phyloP scores from a whole-genome alignment of 495 filamentous ascomycete genomes.

The Terfezia boudieri region DNA sequence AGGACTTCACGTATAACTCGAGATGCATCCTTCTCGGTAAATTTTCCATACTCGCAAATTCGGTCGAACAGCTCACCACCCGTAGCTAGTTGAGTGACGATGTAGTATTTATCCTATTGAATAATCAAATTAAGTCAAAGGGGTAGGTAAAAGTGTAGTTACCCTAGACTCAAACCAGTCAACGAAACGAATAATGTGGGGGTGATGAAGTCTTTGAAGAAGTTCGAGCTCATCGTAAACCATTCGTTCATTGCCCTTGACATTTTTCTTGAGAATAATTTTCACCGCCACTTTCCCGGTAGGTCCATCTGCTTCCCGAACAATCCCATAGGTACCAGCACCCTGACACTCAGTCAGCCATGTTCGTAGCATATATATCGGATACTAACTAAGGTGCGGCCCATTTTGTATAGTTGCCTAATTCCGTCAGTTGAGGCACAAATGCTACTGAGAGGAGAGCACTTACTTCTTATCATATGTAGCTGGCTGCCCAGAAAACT shows the following conservation, averaged over 20 bases:
- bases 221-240: conserved; percentile 92
- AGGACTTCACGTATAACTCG: conserved; percentile 92
- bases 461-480: conserved; percentile 93
- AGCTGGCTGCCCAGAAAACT: conserved; percentile 90
- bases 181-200: conserved; percentile 90
- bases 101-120: conserved; percentile 93
- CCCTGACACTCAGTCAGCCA: conserved; percentile 24
- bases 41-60: conserved; percentile 95
- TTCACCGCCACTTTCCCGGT: conserved; percentile 86
- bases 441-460: neutral
- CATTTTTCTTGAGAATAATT: conserved; percentile 99
- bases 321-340: conserved; percentile 95
- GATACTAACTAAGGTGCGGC: conserved; percentile 42
- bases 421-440: neutral
- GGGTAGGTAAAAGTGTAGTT: neutral
- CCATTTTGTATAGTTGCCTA: conserved; percentile 73
- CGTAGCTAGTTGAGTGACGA: conserved; percentile 89
- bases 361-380: neutral
- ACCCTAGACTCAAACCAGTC: conserved; percentile 98
- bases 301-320: conserved; percentile 70
- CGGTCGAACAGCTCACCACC: conserved; percentile 95
- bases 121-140: neutral
- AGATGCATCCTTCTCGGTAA: conserved; percentile 96
- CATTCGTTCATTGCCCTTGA: conserved; percentile 95
- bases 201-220: conserved; percentile 72